Conservation (phyloP, 1,284 basidiomycete species). For the Coriolopsis trogii region DNA sequence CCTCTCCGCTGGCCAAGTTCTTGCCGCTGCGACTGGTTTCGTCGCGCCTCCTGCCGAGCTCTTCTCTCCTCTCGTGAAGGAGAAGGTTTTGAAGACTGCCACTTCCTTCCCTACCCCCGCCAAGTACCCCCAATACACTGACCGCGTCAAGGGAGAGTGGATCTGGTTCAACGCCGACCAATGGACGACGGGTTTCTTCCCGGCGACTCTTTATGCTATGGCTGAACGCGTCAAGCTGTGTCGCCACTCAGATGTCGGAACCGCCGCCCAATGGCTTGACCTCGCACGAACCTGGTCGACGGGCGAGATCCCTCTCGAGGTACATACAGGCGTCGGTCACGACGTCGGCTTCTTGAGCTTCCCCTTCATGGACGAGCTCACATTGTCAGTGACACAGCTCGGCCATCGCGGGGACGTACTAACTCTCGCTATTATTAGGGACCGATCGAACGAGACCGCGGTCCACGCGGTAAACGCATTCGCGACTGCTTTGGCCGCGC, state of each 20-base stretch:
- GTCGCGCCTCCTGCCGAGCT: conserved; percentile 40
- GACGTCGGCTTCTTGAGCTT: conserved; percentile 74
- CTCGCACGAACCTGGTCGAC: conserved; percentile 53
- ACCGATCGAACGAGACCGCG: conserved; percentile 42
- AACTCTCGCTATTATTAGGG: conserved; percentile 27
- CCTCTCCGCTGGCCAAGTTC: conserved; percentile 2
- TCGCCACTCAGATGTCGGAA: conserved; percentile 36
- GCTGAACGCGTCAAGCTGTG: conserved; percentile 54
- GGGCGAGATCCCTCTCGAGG: conserved; percentile 51
- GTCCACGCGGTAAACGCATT: conserved; percentile 41
- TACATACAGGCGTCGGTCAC: conserved; percentile 52
- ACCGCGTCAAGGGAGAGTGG: conserved; percentile 50
- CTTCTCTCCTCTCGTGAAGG: conserved; percentile 56
- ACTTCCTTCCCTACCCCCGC: conserved; percentile 43
- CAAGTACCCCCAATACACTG: conserved; percentile 63
- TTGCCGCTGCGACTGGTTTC: conserved; percentile 8
- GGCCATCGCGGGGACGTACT: neutral
- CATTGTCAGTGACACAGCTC: conserved; percentile 29
- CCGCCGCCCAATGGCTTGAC: conserved; percentile 45
- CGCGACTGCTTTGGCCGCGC: conserved; percentile 40
- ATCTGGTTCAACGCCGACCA: conserved; percentile 52
- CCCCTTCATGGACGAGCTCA: conserved; percentile 51
- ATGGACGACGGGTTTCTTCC: conserved; percentile 76
- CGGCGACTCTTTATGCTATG: conserved; percentile 59
- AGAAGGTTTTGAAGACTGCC: conserved; percentile 59